These are phyloP conservation scores for Echites panduratus DNA, from an alignment of 257 asterid species.

Conservation along the genomic window DNA sequence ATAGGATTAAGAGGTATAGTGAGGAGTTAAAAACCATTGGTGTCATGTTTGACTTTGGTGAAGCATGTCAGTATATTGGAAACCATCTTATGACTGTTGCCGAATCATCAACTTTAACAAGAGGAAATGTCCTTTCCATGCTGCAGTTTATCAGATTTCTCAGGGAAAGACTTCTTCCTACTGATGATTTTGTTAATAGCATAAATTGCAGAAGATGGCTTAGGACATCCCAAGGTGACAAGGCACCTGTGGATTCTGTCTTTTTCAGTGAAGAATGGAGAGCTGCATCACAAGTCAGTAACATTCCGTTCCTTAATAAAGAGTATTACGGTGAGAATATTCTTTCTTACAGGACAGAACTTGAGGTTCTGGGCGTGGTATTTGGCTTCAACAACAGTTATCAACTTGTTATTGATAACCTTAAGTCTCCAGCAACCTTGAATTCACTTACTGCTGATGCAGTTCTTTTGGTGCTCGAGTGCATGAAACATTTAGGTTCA, in stretches of 20 bases:
- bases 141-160: constrained; percentile 27
- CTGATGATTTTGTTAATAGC: constrained; percentile 16
- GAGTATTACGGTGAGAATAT: constrained; percentile 21
- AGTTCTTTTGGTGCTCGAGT: constrained; percentile 19
- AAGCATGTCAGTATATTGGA: constrained; percentile 32
- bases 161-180: constrained; percentile 21
- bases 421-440: constrained; percentile 15
- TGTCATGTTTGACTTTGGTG: constrained; percentile 28
- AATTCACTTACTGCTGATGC: constrained; percentile 15
- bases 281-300: constrained; percentile 32
- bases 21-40: constrained; percentile 20
- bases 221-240: constrained; percentile 26
- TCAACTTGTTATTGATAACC: constrained; percentile 23
- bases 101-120: constrained; percentile 17
- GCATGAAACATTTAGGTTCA: constrained; percentile 8
- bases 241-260: constrained; percentile 19
- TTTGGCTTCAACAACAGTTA: constrained; percentile 17
- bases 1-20: constrained; percentile 13
- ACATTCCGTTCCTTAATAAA: constrained; percentile 35
- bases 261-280: constrained; percentile 26
- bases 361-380: constrained; percentile 28
- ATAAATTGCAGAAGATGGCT: constrained; percentile 22
- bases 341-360: constrained; percentile 15
- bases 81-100: constrained; percentile 27
- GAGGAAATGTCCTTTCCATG: constrained; percentile 23